These are phyloP conservation scores for Boeremia lycopersici DNA, from an alignment of 2,329 filamentous ascomycete genomes.

Conservation along the genomic window DNA sequence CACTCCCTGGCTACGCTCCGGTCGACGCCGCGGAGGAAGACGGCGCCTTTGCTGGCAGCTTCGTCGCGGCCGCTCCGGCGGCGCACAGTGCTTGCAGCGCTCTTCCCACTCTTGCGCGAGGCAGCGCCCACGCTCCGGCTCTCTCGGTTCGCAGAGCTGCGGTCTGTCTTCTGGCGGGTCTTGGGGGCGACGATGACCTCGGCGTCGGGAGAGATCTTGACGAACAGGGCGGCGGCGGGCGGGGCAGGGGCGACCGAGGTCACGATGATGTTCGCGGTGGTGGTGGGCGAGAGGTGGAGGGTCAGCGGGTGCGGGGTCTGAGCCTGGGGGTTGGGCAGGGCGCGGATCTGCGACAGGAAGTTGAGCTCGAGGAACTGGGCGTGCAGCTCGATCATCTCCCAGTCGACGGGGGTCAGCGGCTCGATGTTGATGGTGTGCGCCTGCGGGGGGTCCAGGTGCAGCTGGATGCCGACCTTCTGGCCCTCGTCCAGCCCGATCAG, in stretches of 20 bases:
- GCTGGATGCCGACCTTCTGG: slow-evolving; percentile 70
- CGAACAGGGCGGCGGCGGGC: slow-evolving; percentile 73
- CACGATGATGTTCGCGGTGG: slow-evolving; percentile 88
- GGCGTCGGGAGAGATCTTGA: slow-evolving; percentile 90
- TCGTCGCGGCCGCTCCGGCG: slow-evolving; percentile 65
- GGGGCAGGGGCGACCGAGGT: slow-evolving; percentile 80
- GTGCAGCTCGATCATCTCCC: slow-evolving; percentile 98
- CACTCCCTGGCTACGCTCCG: slow-evolving; percentile 71
- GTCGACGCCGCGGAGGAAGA: slow-evolving; percentile 84
- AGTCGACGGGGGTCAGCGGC: slow-evolving; percentile 91
- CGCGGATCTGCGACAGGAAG: slow-evolving; percentile 88
- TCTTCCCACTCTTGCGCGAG: slow-evolving; percentile 79
- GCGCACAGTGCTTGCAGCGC: slow-evolving; percentile 72
- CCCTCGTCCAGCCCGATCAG: slow-evolving; percentile 79
- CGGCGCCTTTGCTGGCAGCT: slow-evolving; percentile 64
- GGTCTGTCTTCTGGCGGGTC: slow-evolving; percentile 72
- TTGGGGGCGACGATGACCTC: slow-evolving; percentile 98
- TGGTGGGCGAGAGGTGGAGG: slow-evolving; percentile 91
- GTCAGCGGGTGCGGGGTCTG: slow-evolving; percentile 78
- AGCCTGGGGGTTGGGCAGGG: slow-evolving; percentile 80
- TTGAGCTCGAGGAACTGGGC: slow-evolving; percentile 95
- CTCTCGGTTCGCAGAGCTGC: slow-evolving; percentile 66
- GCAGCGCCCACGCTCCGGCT: slow-evolving; percentile 80
- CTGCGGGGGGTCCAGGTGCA: slow-evolving; percentile 89
- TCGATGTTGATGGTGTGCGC: slow-evolving; percentile 97